Percentiles rank a stretch among this genome's conserved stretches.
Conservation (phyloP, 2,329 filamentous ascomycete species). For the Fusarium proliferatum region DNA sequence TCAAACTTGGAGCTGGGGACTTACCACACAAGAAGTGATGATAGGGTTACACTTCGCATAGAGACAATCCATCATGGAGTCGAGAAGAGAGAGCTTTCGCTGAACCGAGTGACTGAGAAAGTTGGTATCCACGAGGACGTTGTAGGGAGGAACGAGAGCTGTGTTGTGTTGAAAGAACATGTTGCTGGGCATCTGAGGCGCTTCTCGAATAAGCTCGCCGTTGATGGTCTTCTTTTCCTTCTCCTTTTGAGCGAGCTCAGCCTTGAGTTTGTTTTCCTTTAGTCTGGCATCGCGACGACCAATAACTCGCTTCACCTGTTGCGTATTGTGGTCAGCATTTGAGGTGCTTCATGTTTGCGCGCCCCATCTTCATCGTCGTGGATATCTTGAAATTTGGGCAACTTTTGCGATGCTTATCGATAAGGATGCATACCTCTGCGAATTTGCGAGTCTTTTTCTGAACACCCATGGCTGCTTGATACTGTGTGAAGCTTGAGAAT, state of each 20-base stretch:
- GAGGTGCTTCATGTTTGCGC: neutral
- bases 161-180: conserved; percentile 93
- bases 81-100: conserved; percentile 87
- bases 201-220: conserved; percentile 77
- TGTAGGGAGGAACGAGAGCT: conserved; percentile 84
- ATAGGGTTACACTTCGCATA: conserved; percentile 92
- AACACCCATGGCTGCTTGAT: conserved; percentile 74
- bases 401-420: conserved; percentile 46
- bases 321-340: conserved; percentile 19
- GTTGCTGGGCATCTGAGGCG: conserved; percentile 83
- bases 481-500: neutral
- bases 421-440: conserved; percentile 64
- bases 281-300: conserved; percentile 82
- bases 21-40: conserved; percentile 73
- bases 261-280: conserved; percentile 81
- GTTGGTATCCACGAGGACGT: conserved; percentile 78
- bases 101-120: conserved; percentile 92
- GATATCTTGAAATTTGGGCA: conserved; percentile 20
- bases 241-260: conserved; percentile 66
- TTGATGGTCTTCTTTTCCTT: conserved; percentile 67
- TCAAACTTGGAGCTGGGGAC: neutral
- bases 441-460: conserved; percentile 95
- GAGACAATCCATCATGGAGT: conserved; percentile 92
- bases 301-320: conserved; percentile 81
- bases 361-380: neutral